A percentile compares a stretch with the other conserved stretches of the same genome.
Evolutionary conservation across 2,329 filamentous ascomycete species (phyloP).

Genomic region (Fusarium euwallaceae): DNA sequence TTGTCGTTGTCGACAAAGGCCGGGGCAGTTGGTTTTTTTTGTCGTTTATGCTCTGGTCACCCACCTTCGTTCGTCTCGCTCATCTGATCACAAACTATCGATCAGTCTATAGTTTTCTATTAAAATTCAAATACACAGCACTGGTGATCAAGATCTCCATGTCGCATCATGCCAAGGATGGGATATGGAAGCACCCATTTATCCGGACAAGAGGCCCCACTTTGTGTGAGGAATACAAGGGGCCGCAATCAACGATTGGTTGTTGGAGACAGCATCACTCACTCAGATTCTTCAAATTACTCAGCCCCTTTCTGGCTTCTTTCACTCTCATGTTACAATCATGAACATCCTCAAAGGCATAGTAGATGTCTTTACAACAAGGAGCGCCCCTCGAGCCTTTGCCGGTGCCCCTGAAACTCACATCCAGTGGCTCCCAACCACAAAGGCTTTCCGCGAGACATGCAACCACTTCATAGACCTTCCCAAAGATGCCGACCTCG

Average conservation of each 20-base stretch:
- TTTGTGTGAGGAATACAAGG: not conserved
- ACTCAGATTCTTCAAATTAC: not conserved
- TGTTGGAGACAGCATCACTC: not conserved
- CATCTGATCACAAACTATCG: fast-evolving
- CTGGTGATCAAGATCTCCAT: not conserved
- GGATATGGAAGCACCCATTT: not conserved
- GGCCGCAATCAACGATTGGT: not conserved
- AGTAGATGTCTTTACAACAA: conserved; percentile 28
- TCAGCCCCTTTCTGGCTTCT: not conserved
- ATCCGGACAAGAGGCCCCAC: not conserved
- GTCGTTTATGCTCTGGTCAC: not conserved
- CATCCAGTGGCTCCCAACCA: conserved; percentile 4
- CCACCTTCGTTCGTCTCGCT: not conserved
- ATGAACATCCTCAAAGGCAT: conserved; percentile 34
- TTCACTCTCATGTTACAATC: conserved; percentile 1
- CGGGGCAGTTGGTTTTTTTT: not conserved
- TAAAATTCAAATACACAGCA: not conserved
- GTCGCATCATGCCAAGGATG: not conserved
- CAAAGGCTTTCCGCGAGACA: conserved; percentile 28
- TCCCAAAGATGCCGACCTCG: conserved; percentile 18
- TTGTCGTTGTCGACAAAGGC: too few relatives aligned
- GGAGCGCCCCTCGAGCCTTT: conserved; percentile 1
- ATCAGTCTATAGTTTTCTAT: not conserved
- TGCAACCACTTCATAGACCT: conserved; percentile 32
- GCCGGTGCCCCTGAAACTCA: conserved; percentile 13